Percentiles rank a stretch among this genome's conserved stretches.
phyloP scores from a whole-genome alignment of 2,329 filamentous ascomycete genomes.

The Xylaria sp. region DNA sequence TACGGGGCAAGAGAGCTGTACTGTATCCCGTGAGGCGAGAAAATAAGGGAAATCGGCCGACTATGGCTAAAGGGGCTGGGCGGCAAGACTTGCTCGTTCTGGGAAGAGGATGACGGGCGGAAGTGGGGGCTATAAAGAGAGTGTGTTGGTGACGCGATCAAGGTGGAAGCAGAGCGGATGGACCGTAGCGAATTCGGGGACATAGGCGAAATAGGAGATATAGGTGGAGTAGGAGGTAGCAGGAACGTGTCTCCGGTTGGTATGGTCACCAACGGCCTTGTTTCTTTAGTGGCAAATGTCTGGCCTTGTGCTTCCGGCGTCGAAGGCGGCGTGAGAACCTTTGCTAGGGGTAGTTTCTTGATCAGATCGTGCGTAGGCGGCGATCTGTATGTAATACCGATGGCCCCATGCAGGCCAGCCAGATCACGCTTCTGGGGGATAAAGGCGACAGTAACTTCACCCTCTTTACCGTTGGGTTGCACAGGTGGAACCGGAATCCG shows the following conservation, averaged over 20 bases:
- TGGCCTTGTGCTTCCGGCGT: slow-evolving; percentile 46
- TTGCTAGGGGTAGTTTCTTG: slow-evolving; percentile 23
- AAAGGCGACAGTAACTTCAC: slow-evolving; percentile 78
- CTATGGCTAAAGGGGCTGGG: slow-evolving; percentile 38
- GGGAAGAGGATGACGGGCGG: slow-evolving; percentile 39
- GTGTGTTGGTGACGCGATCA: slow-evolving; percentile 46
- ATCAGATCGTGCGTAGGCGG: slow-evolving; percentile 53
- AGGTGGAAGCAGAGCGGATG: slow-evolving; percentile 52
- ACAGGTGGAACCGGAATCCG: slow-evolving; percentile 66
- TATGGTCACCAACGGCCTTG: slow-evolving; percentile 23
- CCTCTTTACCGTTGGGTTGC: slow-evolving; percentile 63
- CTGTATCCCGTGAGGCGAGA: slow-evolving; percentile 71
- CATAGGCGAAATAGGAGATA: slow-evolving; percentile 52
- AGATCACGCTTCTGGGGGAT: slow-evolving; percentile 70
- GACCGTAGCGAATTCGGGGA: slow-evolving; percentile 48
- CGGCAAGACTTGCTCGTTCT: slow-evolving; percentile 25
- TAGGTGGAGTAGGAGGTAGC: slow-evolving; percentile 52
- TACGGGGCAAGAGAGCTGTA: slow-evolving; percentile 66
- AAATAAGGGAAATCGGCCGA: slow-evolving; percentile 68
- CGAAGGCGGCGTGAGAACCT: slow-evolving; percentile 48
- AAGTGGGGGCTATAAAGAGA: slow-evolving; percentile 32
- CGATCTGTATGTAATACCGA: slow-evolving; percentile 78
- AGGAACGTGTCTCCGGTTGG: slow-evolving; percentile 43
- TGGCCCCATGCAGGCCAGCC: slow-evolving; percentile 71
- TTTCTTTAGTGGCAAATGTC: slow-evolving; percentile 20